Evolutionary conservation across 306 rosid genomes (phyloP).

Genomic region (Biancaea sappan): DNA sequence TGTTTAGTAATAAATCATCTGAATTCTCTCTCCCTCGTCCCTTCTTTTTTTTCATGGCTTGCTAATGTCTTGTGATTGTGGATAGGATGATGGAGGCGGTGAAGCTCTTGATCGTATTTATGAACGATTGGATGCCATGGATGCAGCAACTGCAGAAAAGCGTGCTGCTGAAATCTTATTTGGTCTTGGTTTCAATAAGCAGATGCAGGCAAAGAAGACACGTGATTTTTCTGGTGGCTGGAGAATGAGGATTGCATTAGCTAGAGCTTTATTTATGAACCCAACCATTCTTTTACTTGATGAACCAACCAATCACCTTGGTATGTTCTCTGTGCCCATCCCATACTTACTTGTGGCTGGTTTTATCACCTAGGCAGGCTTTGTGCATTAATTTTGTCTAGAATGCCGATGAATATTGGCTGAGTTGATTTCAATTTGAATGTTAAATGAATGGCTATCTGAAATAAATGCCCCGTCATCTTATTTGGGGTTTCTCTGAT

Average conservation of each 20-base stretch:
- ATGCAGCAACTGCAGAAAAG: slow-evolving; percentile 96
- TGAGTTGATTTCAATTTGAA: background rate
- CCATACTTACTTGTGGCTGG: background rate
- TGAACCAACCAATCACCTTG: slow-evolving; percentile 95
- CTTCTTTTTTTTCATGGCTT: background rate
- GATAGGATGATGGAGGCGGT: slow-evolving; percentile 97
- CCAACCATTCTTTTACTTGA: slow-evolving; percentile 94
- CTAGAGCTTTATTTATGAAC: slow-evolving; percentile 91
- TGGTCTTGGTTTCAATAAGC: slow-evolving; percentile 94
- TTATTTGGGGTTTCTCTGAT: background rate
- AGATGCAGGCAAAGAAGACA: slow-evolving; percentile 93
- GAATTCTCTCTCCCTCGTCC: background rate
- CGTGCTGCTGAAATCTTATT: slow-evolving; percentile 94
- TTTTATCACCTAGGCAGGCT: slow-evolving; percentile 2
- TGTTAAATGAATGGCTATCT: background rate
- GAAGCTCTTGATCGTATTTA: slow-evolving; percentile 87
- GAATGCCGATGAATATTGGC: background rate
- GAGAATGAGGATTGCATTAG: slow-evolving; percentile 99
- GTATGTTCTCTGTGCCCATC: slow-evolving; percentile 11
- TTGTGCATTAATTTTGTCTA: background rate
- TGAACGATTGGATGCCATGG: slow-evolving; percentile 92
- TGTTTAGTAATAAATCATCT: slow-evolving; percentile 15
- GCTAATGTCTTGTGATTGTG: slow-evolving; percentile 30
- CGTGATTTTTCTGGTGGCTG: slow-evolving; percentile 99
- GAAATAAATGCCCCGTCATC: background rate